Evolutionary conservation across 768 basidiomycete genomes (phyloP).

Genomic region (Boletus rubroflammeus): DNA sequence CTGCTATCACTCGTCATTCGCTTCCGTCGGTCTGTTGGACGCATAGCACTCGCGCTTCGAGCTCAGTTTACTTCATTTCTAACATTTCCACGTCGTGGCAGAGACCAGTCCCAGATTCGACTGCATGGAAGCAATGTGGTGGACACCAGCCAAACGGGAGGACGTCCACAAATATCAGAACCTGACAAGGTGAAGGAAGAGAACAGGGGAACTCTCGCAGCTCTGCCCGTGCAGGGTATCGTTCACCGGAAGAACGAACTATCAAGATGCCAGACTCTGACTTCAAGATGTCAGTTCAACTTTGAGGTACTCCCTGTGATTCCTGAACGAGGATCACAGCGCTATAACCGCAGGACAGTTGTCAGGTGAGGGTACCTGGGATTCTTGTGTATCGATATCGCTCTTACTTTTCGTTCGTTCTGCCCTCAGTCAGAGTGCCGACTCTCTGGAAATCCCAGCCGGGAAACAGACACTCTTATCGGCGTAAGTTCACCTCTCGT

Average conservation of each 20-base stretch:
- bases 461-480: constrained; percentile 8
- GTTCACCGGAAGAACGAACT: background rate
- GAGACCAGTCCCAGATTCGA: background rate
- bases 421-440: background rate
- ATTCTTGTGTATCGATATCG: background rate
- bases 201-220: background rate
- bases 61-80: background rate
- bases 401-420: background rate
- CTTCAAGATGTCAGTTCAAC: background rate
- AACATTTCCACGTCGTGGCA: background rate
- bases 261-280: background rate
- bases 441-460: background rate
- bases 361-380: background rate
- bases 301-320: background rate
- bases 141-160: background rate
- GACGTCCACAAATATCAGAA: too few species aligned
- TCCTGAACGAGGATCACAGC: constrained; percentile 7
- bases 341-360: constrained; percentile 4
- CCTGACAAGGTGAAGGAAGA: background rate
- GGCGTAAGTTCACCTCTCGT: background rate
- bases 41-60: background rate
- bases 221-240: background rate
- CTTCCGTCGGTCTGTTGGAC: background rate
- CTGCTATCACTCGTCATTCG: constrained; percentile 6
- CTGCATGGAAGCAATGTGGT: background rate